Percentiles rank a stretch among this genome's conserved stretches.
Evolutionary conservation across 768 basidiomycete genomes (phyloP).

Genomic region (Macrolepiota albuminosa): DNA sequence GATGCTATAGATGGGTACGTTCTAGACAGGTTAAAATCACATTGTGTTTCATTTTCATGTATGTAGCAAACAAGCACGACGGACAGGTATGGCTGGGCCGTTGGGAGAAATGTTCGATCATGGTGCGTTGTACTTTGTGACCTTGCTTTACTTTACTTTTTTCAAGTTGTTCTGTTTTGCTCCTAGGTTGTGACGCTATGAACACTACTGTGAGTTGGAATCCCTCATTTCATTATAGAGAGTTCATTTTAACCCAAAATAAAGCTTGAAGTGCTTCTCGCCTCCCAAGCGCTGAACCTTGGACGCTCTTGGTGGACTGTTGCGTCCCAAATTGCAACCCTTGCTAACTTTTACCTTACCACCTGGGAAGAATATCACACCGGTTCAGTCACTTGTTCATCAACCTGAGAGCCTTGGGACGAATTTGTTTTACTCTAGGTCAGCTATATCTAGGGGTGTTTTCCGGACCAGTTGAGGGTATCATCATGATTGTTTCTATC

Average conservation of each 20-base stretch:
- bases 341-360: conserved; percentile 77
- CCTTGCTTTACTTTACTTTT: not conserved
- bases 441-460: conserved; percentile 89
- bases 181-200: conserved; percentile 80
- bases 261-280: conserved; percentile 84
- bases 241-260: not conserved
- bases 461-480: conserved; percentile 96
- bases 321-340: conserved; percentile 70
- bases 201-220: conserved; percentile 74
- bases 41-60: conserved; percentile 4
- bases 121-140: conserved; percentile 40
- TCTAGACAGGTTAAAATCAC: not conserved
- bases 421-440: conserved; percentile 36
- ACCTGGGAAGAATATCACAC: conserved; percentile 91
- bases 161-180: not conserved
- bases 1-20: conserved; percentile 84
- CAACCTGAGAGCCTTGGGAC: not conserved
- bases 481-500: conserved; percentile 76
- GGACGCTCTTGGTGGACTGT: conserved; percentile 98
- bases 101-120: conserved; percentile 99
- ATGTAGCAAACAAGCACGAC: conserved; percentile 84
- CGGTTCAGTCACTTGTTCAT: conserved; percentile 32
- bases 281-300: conserved; percentile 80
- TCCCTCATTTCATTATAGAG: not conserved
- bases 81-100: conserved; percentile 97